These are phyloP conservation scores for Starmerella sp. DNA, from an alignment of 805 yeast genomes.

Conservation along the genomic window DNA sequence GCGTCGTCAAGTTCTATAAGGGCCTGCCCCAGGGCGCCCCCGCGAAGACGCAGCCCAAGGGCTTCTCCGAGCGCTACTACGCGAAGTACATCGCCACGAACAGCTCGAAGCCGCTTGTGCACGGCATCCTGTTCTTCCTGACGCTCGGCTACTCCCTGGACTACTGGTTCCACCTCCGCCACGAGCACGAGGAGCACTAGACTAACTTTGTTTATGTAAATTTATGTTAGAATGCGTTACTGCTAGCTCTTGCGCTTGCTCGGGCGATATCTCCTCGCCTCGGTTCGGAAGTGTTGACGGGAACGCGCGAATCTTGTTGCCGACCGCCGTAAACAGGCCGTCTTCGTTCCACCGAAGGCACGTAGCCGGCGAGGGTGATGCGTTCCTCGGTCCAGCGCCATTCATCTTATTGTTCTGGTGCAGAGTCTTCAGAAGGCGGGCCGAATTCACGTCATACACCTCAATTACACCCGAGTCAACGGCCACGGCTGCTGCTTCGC, in stretches of 20 bases:
- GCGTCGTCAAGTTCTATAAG: conserved; percentile 91
- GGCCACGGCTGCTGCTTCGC: conserved; percentile 11
- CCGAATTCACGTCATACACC: conserved; percentile 8
- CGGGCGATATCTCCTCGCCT: background rate
- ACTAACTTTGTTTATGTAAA: background rate
- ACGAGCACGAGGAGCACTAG: conserved; percentile 21
- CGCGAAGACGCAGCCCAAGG: conserved; percentile 52
- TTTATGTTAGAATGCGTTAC: conserved; percentile 4
- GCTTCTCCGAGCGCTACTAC: conserved; percentile 44
- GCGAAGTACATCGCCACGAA: conserved; percentile 48
- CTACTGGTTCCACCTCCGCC: conserved; percentile 71
- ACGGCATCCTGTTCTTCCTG: conserved; percentile 57
- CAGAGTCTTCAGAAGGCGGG: background rate
- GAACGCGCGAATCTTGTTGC: conserved; percentile 1
- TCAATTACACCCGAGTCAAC: conserved; percentile 12
- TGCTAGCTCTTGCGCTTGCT: background rate
- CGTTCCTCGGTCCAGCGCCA: background rate
- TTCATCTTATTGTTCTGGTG: background rate
- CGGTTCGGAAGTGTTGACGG: background rate
- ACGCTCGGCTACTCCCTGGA: conserved; percentile 80
- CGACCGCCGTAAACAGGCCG: conserved; percentile 3
- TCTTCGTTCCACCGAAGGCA: conserved; percentile 4
- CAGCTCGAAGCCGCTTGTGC: conserved; percentile 37
- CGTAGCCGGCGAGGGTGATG: background rate
- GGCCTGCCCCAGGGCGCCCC: conserved; percentile 91